A percentile compares a stretch with the other conserved stretches of the same genome.
phyloP scores from a whole-genome alignment of 192 early-diverging fungal species.

The Coemansia sp. region DNA sequence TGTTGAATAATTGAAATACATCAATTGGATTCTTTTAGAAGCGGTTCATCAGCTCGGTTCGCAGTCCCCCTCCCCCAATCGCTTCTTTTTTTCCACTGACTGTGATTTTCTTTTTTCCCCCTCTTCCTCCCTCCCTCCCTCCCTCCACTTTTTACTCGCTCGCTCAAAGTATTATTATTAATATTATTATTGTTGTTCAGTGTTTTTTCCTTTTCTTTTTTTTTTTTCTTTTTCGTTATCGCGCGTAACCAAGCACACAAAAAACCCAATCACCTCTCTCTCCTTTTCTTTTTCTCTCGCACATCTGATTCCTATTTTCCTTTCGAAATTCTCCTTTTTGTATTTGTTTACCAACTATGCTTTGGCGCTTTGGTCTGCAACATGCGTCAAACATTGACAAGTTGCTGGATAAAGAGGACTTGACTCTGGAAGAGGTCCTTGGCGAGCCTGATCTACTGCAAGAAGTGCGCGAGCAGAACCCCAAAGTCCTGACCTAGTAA shows the following conservation, averaged over 20 bases:
- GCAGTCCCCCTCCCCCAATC: neutral
- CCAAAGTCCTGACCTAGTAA: constrained; percentile 82
- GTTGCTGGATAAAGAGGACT: constrained; percentile 88
- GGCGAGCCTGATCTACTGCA: constrained; percentile 94
- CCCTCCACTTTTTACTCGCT: neutral
- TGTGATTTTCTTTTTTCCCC: no score
- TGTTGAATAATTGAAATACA: neutral
- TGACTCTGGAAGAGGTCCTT: constrained; percentile 89
- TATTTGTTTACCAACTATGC: constrained; percentile 60
- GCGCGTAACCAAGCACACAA: no score
- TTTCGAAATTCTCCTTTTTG: neutral
- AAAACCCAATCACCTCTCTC: no score
- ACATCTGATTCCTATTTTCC: neutral
- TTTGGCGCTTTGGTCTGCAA: constrained; percentile 95
- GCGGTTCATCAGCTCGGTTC: neutral
- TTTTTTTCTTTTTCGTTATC: constrained; percentile 9
- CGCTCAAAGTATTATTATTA: neutral
- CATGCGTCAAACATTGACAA: constrained; percentile 90
- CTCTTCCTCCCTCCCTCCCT: neutral
- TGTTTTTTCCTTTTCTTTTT: neutral
- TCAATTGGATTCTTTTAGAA: no score
- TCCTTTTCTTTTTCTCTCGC: neutral
- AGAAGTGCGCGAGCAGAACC: constrained; percentile 92
- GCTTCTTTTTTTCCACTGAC: no score
- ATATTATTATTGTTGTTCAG: neutral